Evolutionary conservation across 345 rosid species (phyloP).

Genomic region (Lepidium sativum): DNA sequence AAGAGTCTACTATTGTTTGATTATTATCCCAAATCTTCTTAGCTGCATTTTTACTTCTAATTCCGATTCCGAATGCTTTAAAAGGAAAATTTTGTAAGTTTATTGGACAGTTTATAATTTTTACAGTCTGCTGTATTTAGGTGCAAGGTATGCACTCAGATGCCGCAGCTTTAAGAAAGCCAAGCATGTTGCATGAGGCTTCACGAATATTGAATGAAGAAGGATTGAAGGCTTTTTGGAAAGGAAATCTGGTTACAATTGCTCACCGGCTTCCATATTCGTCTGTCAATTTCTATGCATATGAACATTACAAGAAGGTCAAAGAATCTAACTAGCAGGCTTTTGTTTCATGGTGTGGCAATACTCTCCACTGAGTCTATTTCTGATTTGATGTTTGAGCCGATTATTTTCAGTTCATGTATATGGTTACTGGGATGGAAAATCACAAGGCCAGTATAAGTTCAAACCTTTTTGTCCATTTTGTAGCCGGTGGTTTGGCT

Average conservation of each 20-base stretch:
- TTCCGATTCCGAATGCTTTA: neutral
- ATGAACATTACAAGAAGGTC: conserved; percentile 82
- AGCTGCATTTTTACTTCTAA: neutral
- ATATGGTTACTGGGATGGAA: conserved; percentile 44
- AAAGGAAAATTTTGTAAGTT: neutral
- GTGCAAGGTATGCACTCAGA: conserved; percentile 94
- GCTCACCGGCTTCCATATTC: conserved; percentile 94
- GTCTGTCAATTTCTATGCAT: conserved; percentile 77
- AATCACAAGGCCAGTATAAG: conserved; percentile 37
- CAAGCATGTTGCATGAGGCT: conserved; percentile 80
- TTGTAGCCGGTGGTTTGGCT: conserved; percentile 81
- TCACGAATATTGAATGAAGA: conserved; percentile 74
- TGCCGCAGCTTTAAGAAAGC: conserved; percentile 48
- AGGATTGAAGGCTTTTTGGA: conserved; percentile 93
- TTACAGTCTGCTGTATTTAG: conserved; percentile 22
- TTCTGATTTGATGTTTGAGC: neutral
- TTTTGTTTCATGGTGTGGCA: neutral
- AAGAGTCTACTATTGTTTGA: neutral
- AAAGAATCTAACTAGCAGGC: neutral
- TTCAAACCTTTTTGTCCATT: conserved; percentile 56
- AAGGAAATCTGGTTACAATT: conserved; percentile 90
- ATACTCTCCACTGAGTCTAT: neutral
- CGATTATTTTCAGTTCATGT: conserved; percentile 41
- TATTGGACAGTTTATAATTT: neutral
- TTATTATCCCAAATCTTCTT: neutral